Conservation (phyloP, 2,329 filamentous ascomycete genomes). For the Mycosphaerella arachidis region DNA sequence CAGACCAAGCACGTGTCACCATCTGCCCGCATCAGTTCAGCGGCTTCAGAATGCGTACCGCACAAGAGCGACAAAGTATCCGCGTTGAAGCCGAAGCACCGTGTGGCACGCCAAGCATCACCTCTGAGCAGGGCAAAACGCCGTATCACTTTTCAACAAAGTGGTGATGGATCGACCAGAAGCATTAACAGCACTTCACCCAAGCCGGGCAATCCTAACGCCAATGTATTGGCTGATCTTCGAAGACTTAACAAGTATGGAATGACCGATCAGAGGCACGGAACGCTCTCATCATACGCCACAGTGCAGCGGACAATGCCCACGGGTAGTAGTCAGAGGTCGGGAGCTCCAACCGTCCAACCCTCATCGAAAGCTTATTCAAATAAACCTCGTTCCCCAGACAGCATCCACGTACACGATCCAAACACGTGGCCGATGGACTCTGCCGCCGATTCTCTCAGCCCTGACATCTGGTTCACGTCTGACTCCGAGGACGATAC, state of each 20-base stretch:
- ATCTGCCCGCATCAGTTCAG: conserved; percentile 6
- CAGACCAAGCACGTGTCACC: neutral
- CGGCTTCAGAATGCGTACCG: neutral
- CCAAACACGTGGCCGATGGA: conserved; percentile 22
- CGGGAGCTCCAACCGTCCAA: neutral
- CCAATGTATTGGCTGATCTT: conserved; percentile 25
- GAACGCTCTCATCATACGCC: conserved; percentile 11
- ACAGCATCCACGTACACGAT: conserved; percentile 3
- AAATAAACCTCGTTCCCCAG: conserved; percentile 12
- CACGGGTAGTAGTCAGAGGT: neutral
- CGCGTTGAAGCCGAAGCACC: conserved; percentile 1
- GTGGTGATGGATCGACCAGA: conserved; percentile 11
- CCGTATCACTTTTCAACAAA: conserved; percentile 15
- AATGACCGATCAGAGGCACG: conserved; percentile 3
- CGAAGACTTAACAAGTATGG: conserved; percentile 12
- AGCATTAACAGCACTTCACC: neutral
- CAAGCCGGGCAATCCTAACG: conserved; percentile 16
- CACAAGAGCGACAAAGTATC: neutral
- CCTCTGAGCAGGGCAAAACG: conserved; percentile 9
- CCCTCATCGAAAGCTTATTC: conserved; percentile 6
- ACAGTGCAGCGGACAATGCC: neutral
- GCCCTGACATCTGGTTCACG: conserved; percentile 32
- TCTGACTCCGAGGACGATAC: conserved; percentile 23
- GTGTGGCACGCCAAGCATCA: conserved; percentile 7
- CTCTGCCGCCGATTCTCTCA: conserved; percentile 15